phyloP scores from a whole-genome alignment of 108 stramenopile genomes.

The Chaetoceros muelleri region DNA sequence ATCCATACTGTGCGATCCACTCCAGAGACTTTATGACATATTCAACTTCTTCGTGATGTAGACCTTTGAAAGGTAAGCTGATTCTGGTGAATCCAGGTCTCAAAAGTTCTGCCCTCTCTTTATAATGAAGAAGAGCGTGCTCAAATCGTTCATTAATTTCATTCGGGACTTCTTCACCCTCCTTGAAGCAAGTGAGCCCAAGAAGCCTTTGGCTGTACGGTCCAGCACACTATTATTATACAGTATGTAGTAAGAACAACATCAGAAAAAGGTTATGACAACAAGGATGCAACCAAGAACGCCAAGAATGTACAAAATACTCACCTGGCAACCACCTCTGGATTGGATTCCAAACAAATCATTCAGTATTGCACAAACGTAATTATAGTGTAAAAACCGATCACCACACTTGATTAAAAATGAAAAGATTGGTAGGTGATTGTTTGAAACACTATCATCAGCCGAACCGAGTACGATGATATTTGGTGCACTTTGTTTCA shows the following conservation, averaged over 20 bases:
- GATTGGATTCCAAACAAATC: constrained; percentile 98
- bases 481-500: constrained; percentile 60
- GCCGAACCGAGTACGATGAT: constrained; percentile 58
- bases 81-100: constrained; percentile 92
- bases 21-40: constrained; percentile 84
- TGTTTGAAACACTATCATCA: neutral
- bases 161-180: constrained; percentile 24
- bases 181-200: constrained; percentile 42
- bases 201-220: constrained; percentile 78
- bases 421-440: constrained; percentile 72
- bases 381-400: constrained; percentile 93
- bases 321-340: constrained; percentile 77
- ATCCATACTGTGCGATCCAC: constrained; percentile 86
- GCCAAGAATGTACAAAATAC: neutral
- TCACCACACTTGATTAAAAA: constrained; percentile 63
- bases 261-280: no score
- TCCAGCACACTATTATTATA: constrained; percentile 79
- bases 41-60: constrained; percentile 63
- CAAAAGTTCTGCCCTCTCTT: constrained; percentile 69
- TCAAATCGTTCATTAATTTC: constrained; percentile 62
- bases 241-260: no score
- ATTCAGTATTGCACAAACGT: constrained; percentile 92
- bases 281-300: neutral
- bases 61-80: constrained; percentile 69
- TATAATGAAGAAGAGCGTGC: constrained; percentile 64